Evolutionary conservation across 1,284 basidiomycete genomes (phyloP).

Genomic region (Peniophora sp.): DNA sequence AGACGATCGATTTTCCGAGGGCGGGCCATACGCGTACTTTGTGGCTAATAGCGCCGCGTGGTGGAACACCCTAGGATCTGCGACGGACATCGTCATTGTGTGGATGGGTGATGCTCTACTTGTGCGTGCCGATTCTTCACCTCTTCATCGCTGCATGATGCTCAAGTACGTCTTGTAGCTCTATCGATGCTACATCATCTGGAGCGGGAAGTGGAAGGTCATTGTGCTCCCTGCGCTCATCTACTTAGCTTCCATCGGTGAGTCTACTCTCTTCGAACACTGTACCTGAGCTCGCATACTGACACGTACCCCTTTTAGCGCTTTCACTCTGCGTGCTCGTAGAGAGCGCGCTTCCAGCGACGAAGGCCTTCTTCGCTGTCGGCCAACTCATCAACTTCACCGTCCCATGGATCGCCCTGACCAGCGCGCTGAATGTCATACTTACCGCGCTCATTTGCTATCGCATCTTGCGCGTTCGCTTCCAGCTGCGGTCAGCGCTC

Average conservation of each 20-base stretch:
- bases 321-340: constrained; percentile 15
- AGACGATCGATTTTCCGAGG: constrained; percentile 16
- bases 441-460: constrained; percentile 16
- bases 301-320: constrained; percentile 1
- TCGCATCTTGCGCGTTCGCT: constrained; percentile 12
- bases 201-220: constrained; percentile 14
- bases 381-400: constrained; percentile 12
- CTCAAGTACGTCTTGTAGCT: constrained; percentile 11
- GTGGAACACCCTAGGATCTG: constrained; percentile 20
- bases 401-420: constrained; percentile 17
- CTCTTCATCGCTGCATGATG: neutral
- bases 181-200: constrained; percentile 23
- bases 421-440: constrained; percentile 14
- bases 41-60: constrained; percentile 13
- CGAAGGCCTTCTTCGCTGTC: constrained; percentile 9
- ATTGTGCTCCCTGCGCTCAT: constrained; percentile 16
- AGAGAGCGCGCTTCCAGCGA: constrained; percentile 13
- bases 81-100: constrained; percentile 17
- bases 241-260: constrained; percentile 19
- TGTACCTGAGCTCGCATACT: neutral
- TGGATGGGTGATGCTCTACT: constrained; percentile 20
- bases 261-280: constrained; percentile 1
- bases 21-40: constrained; percentile 19
- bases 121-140: constrained; percentile 7
- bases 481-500: constrained; percentile 7